Conservation (phyloP, 140 eudicot species). For the Anethum foeniculum region DNA sequence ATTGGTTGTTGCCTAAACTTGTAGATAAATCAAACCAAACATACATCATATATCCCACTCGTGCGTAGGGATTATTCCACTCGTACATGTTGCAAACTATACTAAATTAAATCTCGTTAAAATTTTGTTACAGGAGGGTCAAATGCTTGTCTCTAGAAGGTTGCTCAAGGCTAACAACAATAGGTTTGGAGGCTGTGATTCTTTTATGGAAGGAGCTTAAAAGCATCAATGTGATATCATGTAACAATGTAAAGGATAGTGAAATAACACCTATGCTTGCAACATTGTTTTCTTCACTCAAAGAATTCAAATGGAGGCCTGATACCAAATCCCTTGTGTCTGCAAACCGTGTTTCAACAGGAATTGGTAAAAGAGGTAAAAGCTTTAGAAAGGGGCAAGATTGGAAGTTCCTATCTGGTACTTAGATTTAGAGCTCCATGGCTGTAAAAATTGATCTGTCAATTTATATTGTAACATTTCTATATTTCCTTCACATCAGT, state of each 20-base stretch:
- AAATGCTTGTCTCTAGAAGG: constrained; percentile 65
- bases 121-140: constrained; percentile 47
- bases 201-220: constrained; percentile 53
- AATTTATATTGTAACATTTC: background rate
- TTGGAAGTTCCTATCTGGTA: constrained; percentile 24
- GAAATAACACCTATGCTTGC: constrained; percentile 60
- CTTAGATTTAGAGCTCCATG: constrained; percentile 11
- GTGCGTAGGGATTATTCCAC: background rate
- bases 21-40: background rate
- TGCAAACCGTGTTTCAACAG: constrained; percentile 53
- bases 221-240: constrained; percentile 66
- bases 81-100: background rate
- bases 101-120: background rate
- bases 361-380: constrained; percentile 69
- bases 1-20: background rate
- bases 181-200: constrained; percentile 53
- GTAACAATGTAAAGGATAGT: constrained; percentile 60
- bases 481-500: background rate
- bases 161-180: constrained; percentile 62
- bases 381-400: constrained; percentile 62
- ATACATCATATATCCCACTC: background rate
- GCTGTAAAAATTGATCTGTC: background rate
- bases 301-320: constrained; percentile 73
- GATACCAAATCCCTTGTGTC: constrained; percentile 52
- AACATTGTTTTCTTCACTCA: constrained; percentile 48